Conservation (phyloP, 495 filamentous ascomycete species). For the Chaetomium cochliodes region DNA sequence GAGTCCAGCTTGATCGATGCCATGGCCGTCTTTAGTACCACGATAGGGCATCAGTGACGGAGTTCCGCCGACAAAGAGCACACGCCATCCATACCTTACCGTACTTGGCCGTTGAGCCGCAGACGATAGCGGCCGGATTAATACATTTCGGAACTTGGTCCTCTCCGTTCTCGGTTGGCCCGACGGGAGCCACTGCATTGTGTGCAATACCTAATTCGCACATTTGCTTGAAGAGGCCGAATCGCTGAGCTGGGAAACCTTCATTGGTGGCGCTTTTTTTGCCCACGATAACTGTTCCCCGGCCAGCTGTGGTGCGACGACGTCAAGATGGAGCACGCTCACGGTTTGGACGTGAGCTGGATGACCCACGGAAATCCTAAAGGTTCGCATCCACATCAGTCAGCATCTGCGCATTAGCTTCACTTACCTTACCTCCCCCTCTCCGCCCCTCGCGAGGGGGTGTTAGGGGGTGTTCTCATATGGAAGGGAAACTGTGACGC, state of each 20-base stretch:
- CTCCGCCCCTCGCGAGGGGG: no score
- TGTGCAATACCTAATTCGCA: conserved; percentile 1
- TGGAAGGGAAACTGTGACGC: not conserved
- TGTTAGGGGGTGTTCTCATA: not conserved
- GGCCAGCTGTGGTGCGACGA: conserved; percentile 13
- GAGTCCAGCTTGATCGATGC: conserved; percentile 14
- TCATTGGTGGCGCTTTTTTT: not conserved
- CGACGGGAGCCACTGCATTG: not conserved
- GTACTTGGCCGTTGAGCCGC: conserved; percentile 1
- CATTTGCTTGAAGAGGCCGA: not conserved
- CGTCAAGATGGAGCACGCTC: conserved; percentile 60
- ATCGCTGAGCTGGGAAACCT: no score
- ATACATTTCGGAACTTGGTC: not conserved
- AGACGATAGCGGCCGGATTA: not conserved
- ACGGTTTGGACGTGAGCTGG: conserved; percentile 67
- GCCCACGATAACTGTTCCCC: not conserved
- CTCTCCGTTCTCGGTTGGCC: conserved; percentile 5
- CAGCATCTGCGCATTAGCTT: not conserved
- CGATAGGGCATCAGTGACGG: conserved; percentile 26
- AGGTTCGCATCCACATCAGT: conserved; percentile 36
- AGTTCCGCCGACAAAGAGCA: conserved; percentile 17
- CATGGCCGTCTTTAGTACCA: conserved; percentile 24
- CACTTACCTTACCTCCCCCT: not conserved
- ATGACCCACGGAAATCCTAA: conserved; percentile 55
- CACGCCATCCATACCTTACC: not conserved